A percentile compares a stretch with the other conserved stretches of the same genome.
Conservation (phyloP, 345 rosid genomes). For the Rhodamnia argentea region DNA sequence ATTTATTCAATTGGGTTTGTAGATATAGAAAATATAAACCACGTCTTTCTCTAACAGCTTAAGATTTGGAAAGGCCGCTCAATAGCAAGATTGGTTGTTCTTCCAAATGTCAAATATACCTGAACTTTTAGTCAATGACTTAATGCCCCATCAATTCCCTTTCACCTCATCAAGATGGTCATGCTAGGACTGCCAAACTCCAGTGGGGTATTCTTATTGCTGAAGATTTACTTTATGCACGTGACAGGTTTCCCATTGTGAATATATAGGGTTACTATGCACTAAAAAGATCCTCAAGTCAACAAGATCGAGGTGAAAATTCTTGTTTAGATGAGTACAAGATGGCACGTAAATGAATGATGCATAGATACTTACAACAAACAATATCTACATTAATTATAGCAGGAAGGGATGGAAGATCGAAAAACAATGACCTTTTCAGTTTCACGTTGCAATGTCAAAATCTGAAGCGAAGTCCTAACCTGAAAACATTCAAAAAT, state of each 20-base stretch:
- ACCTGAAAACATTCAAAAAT: constrained; percentile 32
- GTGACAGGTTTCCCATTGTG: not conserved
- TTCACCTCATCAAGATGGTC: not conserved
- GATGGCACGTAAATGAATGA: not conserved
- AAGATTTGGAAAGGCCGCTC: not conserved
- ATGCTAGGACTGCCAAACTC: not conserved
- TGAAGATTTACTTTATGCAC: not conserved
- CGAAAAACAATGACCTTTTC: constrained; percentile 41
- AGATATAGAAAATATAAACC: not conserved
- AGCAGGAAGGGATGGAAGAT: not conserved
- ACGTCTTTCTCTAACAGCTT: not conserved
- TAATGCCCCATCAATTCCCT: not conserved
- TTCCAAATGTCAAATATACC: not conserved
- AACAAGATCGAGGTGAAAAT: not conserved
- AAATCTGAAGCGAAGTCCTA: constrained; percentile 85
- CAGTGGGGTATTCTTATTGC: not conserved
- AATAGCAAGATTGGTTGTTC: not conserved
- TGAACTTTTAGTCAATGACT: not conserved
- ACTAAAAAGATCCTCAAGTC: not conserved
- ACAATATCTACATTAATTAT: not conserved
- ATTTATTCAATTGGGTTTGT: not conserved
- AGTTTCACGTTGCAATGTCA: constrained; percentile 78
- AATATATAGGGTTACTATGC: not conserved
- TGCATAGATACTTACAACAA: not conserved
- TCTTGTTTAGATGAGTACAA: not conserved